Evolutionary conservation across 805 yeast species (phyloP).

Genomic region (Ogataea corticis): DNA sequence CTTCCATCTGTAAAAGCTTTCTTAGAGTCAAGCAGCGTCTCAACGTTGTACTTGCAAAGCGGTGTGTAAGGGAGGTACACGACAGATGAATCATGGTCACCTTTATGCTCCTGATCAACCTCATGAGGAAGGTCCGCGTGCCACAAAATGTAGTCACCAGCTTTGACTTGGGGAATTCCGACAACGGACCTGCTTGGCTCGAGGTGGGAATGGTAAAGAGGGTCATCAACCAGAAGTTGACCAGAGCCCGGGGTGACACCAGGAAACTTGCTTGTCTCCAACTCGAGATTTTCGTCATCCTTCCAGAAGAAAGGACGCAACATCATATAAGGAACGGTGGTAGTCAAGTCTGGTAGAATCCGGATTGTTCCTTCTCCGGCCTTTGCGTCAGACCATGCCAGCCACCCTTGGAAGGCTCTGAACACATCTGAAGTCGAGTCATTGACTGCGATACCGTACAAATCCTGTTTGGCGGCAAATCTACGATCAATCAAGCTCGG

Average conservation of each 20-base stretch:
- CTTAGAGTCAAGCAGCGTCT: slow-evolving; percentile 7
- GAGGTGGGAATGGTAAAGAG: slow-evolving; percentile 36
- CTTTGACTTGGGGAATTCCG: slow-evolving; percentile 37
- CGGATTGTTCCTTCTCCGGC: slow-evolving; percentile 42
- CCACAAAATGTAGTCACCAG: slow-evolving; percentile 47
- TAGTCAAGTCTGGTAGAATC: slow-evolving; percentile 38
- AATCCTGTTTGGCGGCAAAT: slow-evolving; percentile 34
- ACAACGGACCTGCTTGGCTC: slow-evolving; percentile 33
- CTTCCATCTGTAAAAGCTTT: slow-evolving; percentile 7
- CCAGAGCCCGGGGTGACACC: slow-evolving; percentile 41
- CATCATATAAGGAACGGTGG: slow-evolving; percentile 40
- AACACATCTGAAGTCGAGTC: slow-evolving; percentile 23
- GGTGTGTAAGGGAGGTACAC: slow-evolving; percentile 41
- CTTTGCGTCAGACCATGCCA: slow-evolving; percentile 37
- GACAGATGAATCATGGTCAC: slow-evolving; percentile 39
- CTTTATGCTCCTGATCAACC: slow-evolving; percentile 40
- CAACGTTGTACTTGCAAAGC: slow-evolving; percentile 21
- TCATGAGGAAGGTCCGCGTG: slow-evolving; percentile 44
- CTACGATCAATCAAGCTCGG: slow-evolving; percentile 39
- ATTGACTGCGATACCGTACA: slow-evolving; percentile 26
- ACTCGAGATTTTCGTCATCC: slow-evolving; percentile 30
- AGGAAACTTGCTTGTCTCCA: slow-evolving; percentile 35
- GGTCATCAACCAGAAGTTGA: slow-evolving; percentile 31
- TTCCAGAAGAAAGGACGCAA: slow-evolving; percentile 42
- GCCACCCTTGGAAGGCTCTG: slow-evolving; percentile 47